Evolutionary conservation across 2,329 filamentous ascomycete species (phyloP), one percentile per base, ranked within the genome.

Genomic region (Purpureocillium lavendulum): DNA sequence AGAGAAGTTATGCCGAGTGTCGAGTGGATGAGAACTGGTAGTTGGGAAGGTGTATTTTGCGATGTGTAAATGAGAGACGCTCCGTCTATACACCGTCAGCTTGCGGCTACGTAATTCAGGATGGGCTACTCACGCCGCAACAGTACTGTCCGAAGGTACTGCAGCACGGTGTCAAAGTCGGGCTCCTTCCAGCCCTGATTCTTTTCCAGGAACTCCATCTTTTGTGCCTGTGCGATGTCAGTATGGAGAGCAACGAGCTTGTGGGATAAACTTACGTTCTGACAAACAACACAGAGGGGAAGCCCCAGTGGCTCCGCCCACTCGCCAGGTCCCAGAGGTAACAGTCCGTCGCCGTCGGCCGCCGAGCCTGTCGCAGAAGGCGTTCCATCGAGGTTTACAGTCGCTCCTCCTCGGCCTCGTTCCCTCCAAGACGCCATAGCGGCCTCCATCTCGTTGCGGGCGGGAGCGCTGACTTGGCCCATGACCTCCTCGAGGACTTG

Each of bases 131-230:
- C 65, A 89, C 88, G 77, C 69, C 89, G 90, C 46, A 98, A 69
- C 32, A 98, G 66, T 30, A 94, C 80, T 0, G 92, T 97, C 49
- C 92, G 79, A 55, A 98, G 67, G 58, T 89, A 94, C 57, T 98
- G 92, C 43, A 96, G 73, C 33, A 98, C 86, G 49, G 92, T 89
- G 59, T 98, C 92, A 54, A 98, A 98, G 52, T 94, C 84, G 49
- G 94, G 87, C 61, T 98, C 92, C 62, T 88, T 90, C 88, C 90
- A 98, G 12, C 84, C 80, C 43, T 89, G 81, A 37, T 87, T 89
- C 59, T 86, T 87, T 63, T 97, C 92, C 42, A 98, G 63, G 30
- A 79, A 76, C 55, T 97, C 89, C 60, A 97, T 94, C 59, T 86
- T 88, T 62, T 94, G 87, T 12, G 87, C 77, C 82, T 87, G 49